phyloP scores from a whole-genome alignment of 148 eudicot genomes.

The Rhododendron simsii region DNA sequence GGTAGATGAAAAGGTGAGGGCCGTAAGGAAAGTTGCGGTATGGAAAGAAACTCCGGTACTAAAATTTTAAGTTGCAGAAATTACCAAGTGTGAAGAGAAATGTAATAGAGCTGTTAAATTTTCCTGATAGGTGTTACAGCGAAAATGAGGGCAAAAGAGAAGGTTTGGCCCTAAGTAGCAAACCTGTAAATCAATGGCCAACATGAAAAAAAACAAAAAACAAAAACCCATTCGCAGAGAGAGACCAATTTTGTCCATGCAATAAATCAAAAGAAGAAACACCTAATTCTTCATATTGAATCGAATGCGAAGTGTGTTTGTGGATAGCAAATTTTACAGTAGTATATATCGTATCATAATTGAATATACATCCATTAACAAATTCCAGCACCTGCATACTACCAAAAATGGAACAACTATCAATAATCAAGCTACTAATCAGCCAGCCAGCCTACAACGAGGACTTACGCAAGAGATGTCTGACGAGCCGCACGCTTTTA shows the following conservation, averaged over 20 bases:
- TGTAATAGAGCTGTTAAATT: background rate
- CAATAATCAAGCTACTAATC: background rate
- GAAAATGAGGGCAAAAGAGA: background rate
- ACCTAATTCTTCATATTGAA: background rate
- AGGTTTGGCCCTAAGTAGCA: background rate
- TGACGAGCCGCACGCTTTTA: background rate
- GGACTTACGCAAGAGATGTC: background rate
- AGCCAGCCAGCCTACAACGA: background rate
- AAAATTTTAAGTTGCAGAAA: background rate
- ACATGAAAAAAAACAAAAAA: too few relatives aligned
- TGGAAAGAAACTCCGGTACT: background rate
- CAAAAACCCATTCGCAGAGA: background rate
- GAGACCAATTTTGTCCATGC: background rate
- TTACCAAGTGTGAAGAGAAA: background rate
- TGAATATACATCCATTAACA: background rate
- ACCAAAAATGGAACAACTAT: constrained; percentile 14
- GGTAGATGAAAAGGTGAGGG: background rate
- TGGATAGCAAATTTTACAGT: background rate
- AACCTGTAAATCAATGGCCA: background rate
- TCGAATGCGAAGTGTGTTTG: background rate
- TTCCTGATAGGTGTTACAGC: background rate
- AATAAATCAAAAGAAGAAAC: background rate
- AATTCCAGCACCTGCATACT: background rate
- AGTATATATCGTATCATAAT: background rate
- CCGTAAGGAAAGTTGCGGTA: background rate